phyloP scores from a whole-genome alignment of 2,329 filamentous ascomycete genomes.

The Metarhizium album region DNA sequence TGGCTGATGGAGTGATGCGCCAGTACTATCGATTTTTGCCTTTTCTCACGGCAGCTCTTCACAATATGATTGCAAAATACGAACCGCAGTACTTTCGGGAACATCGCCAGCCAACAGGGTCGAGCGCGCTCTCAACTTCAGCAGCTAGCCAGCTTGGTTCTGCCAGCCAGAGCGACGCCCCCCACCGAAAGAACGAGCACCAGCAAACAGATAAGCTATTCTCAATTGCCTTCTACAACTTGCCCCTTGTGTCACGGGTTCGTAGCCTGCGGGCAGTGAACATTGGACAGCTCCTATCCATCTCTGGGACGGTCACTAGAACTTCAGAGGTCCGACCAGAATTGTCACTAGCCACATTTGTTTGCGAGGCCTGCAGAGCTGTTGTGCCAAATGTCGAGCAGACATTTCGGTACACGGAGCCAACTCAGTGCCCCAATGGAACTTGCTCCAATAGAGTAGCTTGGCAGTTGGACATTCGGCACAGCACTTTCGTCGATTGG shows the following conservation, averaged over 20 bases:
- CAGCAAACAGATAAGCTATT: slow-evolving; percentile 98
- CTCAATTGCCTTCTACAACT: slow-evolving; percentile 83
- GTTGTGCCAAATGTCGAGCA: slow-evolving; percentile 89
- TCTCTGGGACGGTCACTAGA: slow-evolving; percentile 91
- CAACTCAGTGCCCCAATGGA: slow-evolving; percentile 83
- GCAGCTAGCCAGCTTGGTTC: slow-evolving; percentile 52
- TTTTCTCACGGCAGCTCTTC: slow-evolving; percentile 77
- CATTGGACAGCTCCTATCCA: slow-evolving; percentile 86
- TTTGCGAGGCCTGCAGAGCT: slow-evolving; percentile 77
- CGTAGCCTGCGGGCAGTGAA: slow-evolving; percentile 79
- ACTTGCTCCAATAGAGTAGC: slow-evolving; percentile 80
- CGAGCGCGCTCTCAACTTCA: slow-evolving; percentile 60
- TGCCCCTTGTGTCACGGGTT: slow-evolving; percentile 77
- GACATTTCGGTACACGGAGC: slow-evolving; percentile 94
- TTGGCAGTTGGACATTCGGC: slow-evolving; percentile 95
- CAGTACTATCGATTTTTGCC: slow-evolving; percentile 94
- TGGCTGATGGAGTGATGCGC: slow-evolving; percentile 76
- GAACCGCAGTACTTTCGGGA: slow-evolving; percentile 90
- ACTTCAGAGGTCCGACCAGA: slow-evolving; percentile 96
- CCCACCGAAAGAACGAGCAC: slow-evolving; percentile 73
- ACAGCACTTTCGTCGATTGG: slow-evolving; percentile 98
- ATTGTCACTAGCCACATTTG: slow-evolving; percentile 82
- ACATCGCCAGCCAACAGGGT: slow-evolving; percentile 74
- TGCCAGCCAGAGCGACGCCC: slow-evolving; percentile 53
- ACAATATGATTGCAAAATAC: slow-evolving; percentile 90